Evolutionary conservation across 257 asterid species (phyloP).

Genomic region (Scutellaria baicalensis): DNA sequence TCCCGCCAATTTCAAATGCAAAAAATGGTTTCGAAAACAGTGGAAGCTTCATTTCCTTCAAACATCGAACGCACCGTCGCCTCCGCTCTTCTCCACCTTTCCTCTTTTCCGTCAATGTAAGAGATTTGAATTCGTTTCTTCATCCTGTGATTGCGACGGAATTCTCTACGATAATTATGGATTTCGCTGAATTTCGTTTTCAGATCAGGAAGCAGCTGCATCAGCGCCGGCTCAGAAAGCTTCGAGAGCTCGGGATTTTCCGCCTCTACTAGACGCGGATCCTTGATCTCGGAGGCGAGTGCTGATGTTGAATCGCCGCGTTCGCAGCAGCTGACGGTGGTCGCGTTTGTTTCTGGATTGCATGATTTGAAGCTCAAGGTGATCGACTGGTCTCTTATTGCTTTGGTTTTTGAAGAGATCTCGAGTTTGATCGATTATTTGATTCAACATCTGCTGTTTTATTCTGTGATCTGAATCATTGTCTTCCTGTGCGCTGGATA

Average conservation of each 20-base stretch:
- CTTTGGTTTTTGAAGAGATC: not conserved
- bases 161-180: conserved; percentile 1
- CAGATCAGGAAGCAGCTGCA: conserved; percentile 17
- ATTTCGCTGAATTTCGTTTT: not conserved
- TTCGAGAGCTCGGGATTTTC: conserved; percentile 23
- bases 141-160: not conserved
- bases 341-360: conserved; percentile 20
- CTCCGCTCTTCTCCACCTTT: conserved; percentile 80
- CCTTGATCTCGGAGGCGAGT: conserved; percentile 14
- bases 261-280: conserved; percentile 19
- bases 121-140: not conserved
- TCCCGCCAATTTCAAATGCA: conserved; percentile 67
- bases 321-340: conserved; percentile 26
- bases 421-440: not conserved
- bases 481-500: not conserved
- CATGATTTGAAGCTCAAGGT: conserved; percentile 38
- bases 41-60: conserved; percentile 59
- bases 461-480: not conserved
- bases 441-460: not conserved
- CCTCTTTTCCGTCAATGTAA: conserved; percentile 39
- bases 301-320: conserved; percentile 23
- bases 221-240: conserved; percentile 28
- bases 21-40: conserved; percentile 32
- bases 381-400: conserved; percentile 3
- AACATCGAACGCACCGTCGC: conserved; percentile 59